These are phyloP conservation scores for Colletotrichum gigasporum DNA, from an alignment of 2,329 filamentous ascomycete species.

Conservation along the genomic window DNA sequence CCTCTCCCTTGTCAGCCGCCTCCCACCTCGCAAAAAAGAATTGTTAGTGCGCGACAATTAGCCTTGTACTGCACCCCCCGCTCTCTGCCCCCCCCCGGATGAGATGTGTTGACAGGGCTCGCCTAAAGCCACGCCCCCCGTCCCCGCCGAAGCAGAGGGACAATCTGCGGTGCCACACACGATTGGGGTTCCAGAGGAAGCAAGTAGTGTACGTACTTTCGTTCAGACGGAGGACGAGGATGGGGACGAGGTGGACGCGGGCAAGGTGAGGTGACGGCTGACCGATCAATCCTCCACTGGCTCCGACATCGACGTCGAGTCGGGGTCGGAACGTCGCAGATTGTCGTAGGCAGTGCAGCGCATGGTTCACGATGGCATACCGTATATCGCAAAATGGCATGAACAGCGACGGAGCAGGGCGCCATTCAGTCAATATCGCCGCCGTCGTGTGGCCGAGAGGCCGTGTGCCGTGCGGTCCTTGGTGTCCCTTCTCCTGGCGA, in stretches of 20 bases:
- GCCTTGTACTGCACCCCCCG: slow-evolving; percentile 15
- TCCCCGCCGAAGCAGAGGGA: neutral
- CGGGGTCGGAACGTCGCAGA: too few relatives aligned
- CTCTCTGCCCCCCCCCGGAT: neutral
- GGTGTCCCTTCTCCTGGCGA: neutral
- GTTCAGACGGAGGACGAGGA: neutral
- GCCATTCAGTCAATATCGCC: too few relatives aligned
- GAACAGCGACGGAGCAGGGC: too few relatives aligned
- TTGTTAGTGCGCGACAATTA: slow-evolving; percentile 29
- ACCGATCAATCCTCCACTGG: slow-evolving; percentile 3
- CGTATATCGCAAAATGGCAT: too few relatives aligned
- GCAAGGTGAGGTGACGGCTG: slow-evolving; percentile 10
- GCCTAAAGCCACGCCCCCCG: slow-evolving; percentile 9
- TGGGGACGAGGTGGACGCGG: slow-evolving; percentile 1
- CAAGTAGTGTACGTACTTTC: neutral
- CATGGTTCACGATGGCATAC: too few relatives aligned
- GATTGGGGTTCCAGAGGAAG: neutral
- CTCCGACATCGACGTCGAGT: too few relatives aligned
- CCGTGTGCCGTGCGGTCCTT: too few relatives aligned
- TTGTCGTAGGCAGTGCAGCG: too few relatives aligned
- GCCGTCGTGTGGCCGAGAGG: too few relatives aligned
- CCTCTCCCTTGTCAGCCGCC: slow-evolving; percentile 23
- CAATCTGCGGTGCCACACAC: neutral
- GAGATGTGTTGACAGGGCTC: slow-evolving; percentile 22
- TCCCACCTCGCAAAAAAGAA: slow-evolving; percentile 16